Base-by-base conservation (phyloP, 2,329 filamentous ascomycete genomes). In the Albophoma yamanashiensis region DNA sequence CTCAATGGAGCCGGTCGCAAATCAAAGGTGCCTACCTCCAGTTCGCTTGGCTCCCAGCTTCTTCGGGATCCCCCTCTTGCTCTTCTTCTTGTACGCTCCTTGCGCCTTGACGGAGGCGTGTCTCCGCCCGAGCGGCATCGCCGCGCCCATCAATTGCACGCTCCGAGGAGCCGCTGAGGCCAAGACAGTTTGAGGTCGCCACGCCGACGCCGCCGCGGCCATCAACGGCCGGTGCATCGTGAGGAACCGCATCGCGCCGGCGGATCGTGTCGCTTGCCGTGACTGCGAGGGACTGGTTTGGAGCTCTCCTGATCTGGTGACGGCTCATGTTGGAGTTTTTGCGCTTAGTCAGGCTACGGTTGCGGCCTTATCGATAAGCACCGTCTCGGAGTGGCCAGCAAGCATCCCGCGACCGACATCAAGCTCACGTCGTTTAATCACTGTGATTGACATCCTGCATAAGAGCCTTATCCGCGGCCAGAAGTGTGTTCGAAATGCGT, bases 1-100 rank as follows among this genome's bases (percentile, higher is more conserved):
- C 20, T 42, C 11, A 7, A 57, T 42, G 1, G 20, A 7, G 27
- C n/a, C 20, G 40, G 20, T 7, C 25, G 25, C 4, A 12, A 6
- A 22, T 11, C 20, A 17, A 27, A 27, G 31, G 7, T 27, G 78
- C 84, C 52, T 79, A 89, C 90, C 93, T 74, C 90, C 91, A 22
- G 88, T 88, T 75, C 93, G 91, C 82, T 99, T 99, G 6, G 93
- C 92, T 66, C 94, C 94, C 66, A 99, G 78, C 73, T 96, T 91
- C 78, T 96, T 96, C 38, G 82, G 78, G 62, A 84, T 79, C 31
- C 82, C 83, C 71, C 79, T 81, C 73, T 84, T 82, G 68, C 78
- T 78, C 67, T 78, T 79, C 66, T 84, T 71, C 69, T 89, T 95
- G 75, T 87, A 87, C 57, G 82, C 82, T 73, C 85, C 85, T 75